Evolutionary conservation across 805 yeast species (phyloP), one percentile per base, ranked within the genome.

Genomic region (Pichia occidentalis): DNA sequence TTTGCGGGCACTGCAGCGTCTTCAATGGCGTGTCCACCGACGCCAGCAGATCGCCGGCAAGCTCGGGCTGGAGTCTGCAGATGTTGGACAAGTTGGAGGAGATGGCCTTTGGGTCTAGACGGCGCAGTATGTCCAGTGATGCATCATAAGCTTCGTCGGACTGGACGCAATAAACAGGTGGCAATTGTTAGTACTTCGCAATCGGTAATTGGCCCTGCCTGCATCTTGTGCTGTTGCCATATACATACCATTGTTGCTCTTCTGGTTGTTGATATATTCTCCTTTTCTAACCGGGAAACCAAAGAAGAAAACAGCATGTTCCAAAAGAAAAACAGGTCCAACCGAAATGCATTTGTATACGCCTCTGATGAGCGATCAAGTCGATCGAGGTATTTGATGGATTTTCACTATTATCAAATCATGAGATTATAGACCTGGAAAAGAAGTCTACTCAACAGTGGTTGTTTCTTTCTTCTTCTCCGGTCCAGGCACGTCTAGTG

Each of bases 21-120:
- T 65, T 61, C 49, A 90, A 67, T 19, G 97, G 97, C 36, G 81
- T 79, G 61, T 90, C 98, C 10, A 90, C 87, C 0, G 92, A 73
- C 5, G 95, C 75, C 34, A 90, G 67, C 43, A 90, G 67, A 47
- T 90, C 98, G 56, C 83, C 95, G 2, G 95, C 94, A 24, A 88
- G 61, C 22, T 75, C 81, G 9, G 85, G 82, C 37, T 73, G 69
- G 30, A 72, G 49, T 45, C 71, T 59, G 54, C 83, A 77, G 29
- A 76, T 51, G 45, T 69, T 64, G 19, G 62, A 57, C 24, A 71
- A 50, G 44, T 71, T 67, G 18, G 54, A 44, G 10, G 72, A 45
- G 27, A 81, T 68, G 37, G 75, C 63, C 32, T 72, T 68, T 13
- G 95, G 95, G 53, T 83, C 75, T 40, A 85, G 63, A 41, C 95